A percentile compares a stretch with the other conserved stretches of the same genome.
These are phyloP conservation scores for Ascocoryne sarcoides DNA, from an alignment of 2,329 filamentous ascomycete species.

Conservation along the genomic window DNA sequence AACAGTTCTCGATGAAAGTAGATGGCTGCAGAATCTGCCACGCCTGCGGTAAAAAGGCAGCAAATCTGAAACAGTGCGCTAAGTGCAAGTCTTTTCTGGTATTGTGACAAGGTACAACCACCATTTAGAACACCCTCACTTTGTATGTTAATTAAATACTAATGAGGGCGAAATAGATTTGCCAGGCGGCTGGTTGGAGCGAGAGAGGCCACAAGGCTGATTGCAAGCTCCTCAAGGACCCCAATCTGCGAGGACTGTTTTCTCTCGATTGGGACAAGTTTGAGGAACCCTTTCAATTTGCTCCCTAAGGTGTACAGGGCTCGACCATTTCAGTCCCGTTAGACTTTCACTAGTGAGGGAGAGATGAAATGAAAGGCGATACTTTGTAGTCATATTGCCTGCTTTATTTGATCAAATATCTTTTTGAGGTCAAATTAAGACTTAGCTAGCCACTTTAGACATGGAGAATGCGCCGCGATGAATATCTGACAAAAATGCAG, in stretches of 20 bases:
- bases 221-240: slow-evolving; percentile 25
- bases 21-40: slow-evolving; percentile 18
- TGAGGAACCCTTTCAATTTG: no score
- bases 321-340: no score
- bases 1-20: slow-evolving; percentile 18
- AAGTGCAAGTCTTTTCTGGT: slow-evolving; percentile 23
- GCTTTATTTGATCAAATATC: no score
- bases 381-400: no score
- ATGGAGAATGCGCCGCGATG: no score
- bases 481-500: no score
- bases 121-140: not conserved
- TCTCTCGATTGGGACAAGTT: slow-evolving; percentile 22
- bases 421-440: no score
- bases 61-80: slow-evolving; percentile 13
- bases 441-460: no score
- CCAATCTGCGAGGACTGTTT: slow-evolving; percentile 23
- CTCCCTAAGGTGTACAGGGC: no score
- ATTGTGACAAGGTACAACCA: slow-evolving; percentile 21
- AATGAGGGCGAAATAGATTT: slow-evolving; percentile 14
- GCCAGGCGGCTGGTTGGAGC: slow-evolving; percentile 22
- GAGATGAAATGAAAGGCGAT: no score
- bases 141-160: slow-evolving; percentile 6
- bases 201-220: slow-evolving; percentile 24
- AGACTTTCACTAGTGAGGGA: no score
- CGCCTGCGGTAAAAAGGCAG: slow-evolving; percentile 14